Evolutionary conservation across 331 rosid genomes (phyloP).

Genomic region (Malus hybrid): DNA sequence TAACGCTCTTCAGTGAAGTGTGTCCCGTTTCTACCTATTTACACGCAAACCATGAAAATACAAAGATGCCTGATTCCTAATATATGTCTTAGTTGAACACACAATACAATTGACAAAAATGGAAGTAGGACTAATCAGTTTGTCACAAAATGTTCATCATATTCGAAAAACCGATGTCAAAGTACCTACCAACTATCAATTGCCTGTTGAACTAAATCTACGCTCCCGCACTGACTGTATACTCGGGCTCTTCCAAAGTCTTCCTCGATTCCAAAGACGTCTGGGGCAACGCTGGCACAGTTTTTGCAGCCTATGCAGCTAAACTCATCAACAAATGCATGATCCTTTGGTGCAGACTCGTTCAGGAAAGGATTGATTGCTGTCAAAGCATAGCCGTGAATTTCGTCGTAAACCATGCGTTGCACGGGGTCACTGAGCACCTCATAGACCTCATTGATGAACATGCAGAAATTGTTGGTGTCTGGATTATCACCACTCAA

Average conservation of each 20-base stretch:
- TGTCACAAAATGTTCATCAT: background rate
- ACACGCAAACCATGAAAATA: background rate
- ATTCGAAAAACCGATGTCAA: slow-evolving; percentile 6
- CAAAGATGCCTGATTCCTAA: background rate
- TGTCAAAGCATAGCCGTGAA: slow-evolving; percentile 86
- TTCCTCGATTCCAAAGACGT: slow-evolving; percentile 78
- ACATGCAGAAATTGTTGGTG: slow-evolving; percentile 81
- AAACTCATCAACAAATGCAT: slow-evolving; percentile 86
- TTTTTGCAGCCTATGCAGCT: slow-evolving; percentile 98
- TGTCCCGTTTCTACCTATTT: background rate
- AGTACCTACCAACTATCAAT: slow-evolving; percentile 74
- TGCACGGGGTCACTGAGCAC: slow-evolving; percentile 93
- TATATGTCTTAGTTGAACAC: background rate
- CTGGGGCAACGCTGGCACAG: slow-evolving; percentile 73
- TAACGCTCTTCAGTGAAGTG: background rate
- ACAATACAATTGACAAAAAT: background rate
- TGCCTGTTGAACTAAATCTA: slow-evolving; percentile 60
- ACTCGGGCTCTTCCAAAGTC: slow-evolving; percentile 94
- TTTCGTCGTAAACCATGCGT: slow-evolving; percentile 88
- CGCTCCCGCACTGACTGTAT: slow-evolving; percentile 57
- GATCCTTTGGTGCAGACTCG: slow-evolving; percentile 61
- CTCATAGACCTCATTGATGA: slow-evolving; percentile 86
- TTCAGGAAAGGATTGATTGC: slow-evolving; percentile 77
- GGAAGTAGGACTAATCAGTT: background rate
- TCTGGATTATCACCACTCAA: slow-evolving; percentile 78